Evolutionary conservation across 2,329 filamentous ascomycete genomes (phyloP).

Genomic region (Colletotrichum melonis): DNA sequence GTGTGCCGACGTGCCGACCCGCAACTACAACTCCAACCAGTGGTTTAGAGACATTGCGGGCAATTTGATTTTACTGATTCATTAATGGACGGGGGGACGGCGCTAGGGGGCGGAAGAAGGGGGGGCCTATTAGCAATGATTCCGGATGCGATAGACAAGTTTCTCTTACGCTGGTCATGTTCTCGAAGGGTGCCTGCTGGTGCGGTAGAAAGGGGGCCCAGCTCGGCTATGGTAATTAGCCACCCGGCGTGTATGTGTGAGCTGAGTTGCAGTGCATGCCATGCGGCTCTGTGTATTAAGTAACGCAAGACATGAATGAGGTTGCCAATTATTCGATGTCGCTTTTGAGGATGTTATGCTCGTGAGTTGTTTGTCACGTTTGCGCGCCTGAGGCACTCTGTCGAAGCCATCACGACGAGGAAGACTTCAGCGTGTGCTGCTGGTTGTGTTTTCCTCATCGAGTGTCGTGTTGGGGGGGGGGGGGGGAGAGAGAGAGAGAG

Average conservation of each 20-base stretch:
- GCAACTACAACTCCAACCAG: constrained; percentile 10
- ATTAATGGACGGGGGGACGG: constrained; percentile 7
- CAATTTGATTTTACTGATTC: constrained; percentile 6
- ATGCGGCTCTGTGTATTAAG: constrained; percentile 24
- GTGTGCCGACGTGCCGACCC: neutral
- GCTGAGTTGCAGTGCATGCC: neutral
- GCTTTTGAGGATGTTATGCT: neutral
- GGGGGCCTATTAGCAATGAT: constrained; percentile 4
- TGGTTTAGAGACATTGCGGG: constrained; percentile 11
- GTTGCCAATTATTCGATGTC: constrained; percentile 16
- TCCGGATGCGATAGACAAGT: constrained; percentile 28
- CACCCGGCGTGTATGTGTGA: constrained; percentile 21
- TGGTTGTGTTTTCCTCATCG: too few relatives aligned
- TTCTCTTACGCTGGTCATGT: constrained; percentile 9
- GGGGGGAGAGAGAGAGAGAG: too few relatives aligned
- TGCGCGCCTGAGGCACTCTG: neutral
- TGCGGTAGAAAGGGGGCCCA: neutral
- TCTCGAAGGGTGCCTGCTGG: neutral
- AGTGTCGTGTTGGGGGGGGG: too few relatives aligned
- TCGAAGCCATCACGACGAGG: too few relatives aligned
- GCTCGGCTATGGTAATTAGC: neutral
- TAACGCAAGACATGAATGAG: constrained; percentile 28
- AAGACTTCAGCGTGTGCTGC: too few relatives aligned
- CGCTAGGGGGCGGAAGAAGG: constrained; percentile 7
- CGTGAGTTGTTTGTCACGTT: neutral